Evolutionary conservation across 2,329 filamentous ascomycete genomes (phyloP), one percentile per base, ranked within the genome.

Genomic region (Allantophomopsis lycopodina): DNA sequence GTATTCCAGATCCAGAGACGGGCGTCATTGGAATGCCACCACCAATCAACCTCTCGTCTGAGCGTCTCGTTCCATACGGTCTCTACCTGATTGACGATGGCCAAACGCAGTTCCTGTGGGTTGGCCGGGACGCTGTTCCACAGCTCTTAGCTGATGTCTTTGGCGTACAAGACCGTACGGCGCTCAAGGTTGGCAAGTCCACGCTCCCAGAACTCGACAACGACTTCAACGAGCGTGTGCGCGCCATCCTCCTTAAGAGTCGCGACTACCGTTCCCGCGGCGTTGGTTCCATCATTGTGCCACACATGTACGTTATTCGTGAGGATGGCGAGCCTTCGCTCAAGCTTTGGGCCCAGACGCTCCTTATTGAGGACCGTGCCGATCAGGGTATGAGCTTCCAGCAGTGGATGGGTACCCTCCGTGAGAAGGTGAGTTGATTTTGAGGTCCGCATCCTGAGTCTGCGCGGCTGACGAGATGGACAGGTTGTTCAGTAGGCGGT

Each of bases 71-170:
- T 3, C 75, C 87, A 1, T 94, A 93, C 55, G 91, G 91, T 20
- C 66, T 98, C 14, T 98, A 98, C 60, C 73, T 98, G 42, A 91
- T 98, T 51, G 91, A 98, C 52, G 91, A 98, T 54, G 88, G 88
- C 2, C 89, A 95, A 61, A 95, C 86, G 5, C 91, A 98, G 58
- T 98, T 98, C 71, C 64, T 98, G 36, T 98, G 91, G 91, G 73
- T 96, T 15, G 91, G 91, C 12, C 79, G 88, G 30, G 89, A 98
- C 49, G 82, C 89, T 1, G 86, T 98, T 20, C 86, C 87, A 1
- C 86, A 94, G 55, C 71, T 98, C 23, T 68, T 96, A 32, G 62
- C 72, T 39, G 91, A 98, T 52, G 89, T 96, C 5, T 98, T 98
- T 57, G 89, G 87, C 17, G 71, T 91, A 10, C 70, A 80, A 35